Conservation (phyloP, 306 rosid genomes). For the Canavalia ensiformis region DNA sequence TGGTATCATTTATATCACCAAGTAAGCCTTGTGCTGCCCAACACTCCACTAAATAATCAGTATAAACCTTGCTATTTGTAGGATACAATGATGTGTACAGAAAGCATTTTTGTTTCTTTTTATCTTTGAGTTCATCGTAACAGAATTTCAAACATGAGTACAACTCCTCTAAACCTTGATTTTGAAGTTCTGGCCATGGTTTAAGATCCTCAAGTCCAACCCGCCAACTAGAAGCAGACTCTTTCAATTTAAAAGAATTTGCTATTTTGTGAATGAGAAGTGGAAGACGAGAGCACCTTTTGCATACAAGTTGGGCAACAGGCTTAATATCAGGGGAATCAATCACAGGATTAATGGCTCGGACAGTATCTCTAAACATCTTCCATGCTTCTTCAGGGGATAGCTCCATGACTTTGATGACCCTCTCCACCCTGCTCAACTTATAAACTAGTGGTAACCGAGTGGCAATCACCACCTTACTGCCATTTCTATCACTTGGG, state of each 20-base stretch:
- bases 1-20: constrained; percentile 30
- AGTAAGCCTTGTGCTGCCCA: constrained; percentile 49
- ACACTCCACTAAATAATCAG: constrained; percentile 49
- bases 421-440: background rate
- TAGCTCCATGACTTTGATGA: constrained; percentile 8
- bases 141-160: constrained; percentile 45
- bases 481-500: constrained; percentile 1
- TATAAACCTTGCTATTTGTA: constrained; percentile 38
- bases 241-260: constrained; percentile 30
- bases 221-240: constrained; percentile 31
- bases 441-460: background rate
- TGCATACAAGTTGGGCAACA: constrained; percentile 38
- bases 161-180: constrained; percentile 40
- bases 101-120: constrained; percentile 44
- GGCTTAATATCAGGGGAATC: constrained; percentile 32
- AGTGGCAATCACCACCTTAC: constrained; percentile 48
- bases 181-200: constrained; percentile 36
- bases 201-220: constrained; percentile 26
- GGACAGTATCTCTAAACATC: constrained; percentile 40
- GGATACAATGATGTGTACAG: constrained; percentile 46
- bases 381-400: constrained; percentile 44
- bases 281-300: constrained; percentile 48
- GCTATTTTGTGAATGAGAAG: constrained; percentile 46
- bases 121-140: constrained; percentile 30
- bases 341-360: background rate